A percentile compares a stretch with the other conserved stretches of the same genome.
Conservation (phyloP, 202 grass and related monocot genomes). For the Zizania palustris region DNA sequence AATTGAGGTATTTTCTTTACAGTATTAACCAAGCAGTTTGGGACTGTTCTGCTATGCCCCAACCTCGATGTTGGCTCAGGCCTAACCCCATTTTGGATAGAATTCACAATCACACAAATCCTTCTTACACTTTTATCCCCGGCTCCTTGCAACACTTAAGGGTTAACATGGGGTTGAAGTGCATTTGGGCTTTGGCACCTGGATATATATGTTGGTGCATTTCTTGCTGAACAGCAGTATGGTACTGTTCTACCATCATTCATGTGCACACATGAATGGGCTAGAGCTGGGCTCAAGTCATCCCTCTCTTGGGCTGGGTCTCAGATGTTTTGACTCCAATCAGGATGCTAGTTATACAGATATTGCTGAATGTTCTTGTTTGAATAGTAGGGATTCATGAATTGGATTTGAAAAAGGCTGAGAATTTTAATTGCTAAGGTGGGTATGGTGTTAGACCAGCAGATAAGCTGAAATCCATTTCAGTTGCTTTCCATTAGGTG, state of each 20-base stretch:
- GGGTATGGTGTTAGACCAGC: constrained; percentile 1
- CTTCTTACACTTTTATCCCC: neutral
- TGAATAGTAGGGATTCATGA: neutral
- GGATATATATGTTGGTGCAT: neutral
- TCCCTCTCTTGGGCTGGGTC: neutral
- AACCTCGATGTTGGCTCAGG: no score
- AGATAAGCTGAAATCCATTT: constrained; percentile 22
- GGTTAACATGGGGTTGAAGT: neutral
- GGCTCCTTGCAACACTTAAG: neutral
- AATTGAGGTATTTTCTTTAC: constrained; percentile 72
- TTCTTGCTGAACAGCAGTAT: neutral
- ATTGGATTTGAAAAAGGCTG: no score
- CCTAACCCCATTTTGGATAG: neutral
- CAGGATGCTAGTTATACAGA: neutral
- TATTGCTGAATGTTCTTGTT: neutral
- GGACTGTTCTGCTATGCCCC: neutral
- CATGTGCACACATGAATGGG: neutral
- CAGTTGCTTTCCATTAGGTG: neutral
- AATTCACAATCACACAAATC: neutral
- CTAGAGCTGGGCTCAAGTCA: neutral
- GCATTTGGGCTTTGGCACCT: neutral
- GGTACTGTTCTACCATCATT: neutral
- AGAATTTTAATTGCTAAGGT: no score
- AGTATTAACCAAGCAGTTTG: neutral
- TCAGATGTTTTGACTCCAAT: neutral